phyloP scores from a whole-genome alignment of 352 stramenopile species.

The Phytophthora cactorum region DNA sequence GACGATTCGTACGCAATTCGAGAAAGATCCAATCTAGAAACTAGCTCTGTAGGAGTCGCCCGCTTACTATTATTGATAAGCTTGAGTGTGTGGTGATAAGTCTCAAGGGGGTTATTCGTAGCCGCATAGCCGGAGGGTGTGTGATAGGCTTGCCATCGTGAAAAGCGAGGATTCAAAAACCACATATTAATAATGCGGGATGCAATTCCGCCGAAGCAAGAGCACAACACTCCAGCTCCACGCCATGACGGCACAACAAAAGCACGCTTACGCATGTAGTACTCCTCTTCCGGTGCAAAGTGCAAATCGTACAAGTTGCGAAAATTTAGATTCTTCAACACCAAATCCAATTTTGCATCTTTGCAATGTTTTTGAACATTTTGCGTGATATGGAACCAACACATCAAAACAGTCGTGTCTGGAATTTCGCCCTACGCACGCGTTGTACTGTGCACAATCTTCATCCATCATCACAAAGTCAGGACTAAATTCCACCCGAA shows the following conservation, averaged over 20 bases:
- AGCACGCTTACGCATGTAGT: neutral
- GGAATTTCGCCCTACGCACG: neutral
- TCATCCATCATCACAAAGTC: conserved; percentile 2
- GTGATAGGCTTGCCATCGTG: neutral
- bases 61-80: neutral
- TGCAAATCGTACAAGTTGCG: conserved; percentile 6
- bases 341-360: neutral
- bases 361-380: neutral
- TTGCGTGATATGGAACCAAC: conserved; percentile 3
- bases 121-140: neutral
- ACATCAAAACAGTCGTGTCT: neutral
- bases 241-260: neutral
- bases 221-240: neutral
- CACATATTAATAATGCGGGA: neutral
- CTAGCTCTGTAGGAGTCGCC: neutral
- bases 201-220: neutral
- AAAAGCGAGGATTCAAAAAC: neutral
- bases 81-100: neutral
- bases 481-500: neutral
- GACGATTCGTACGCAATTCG: neutral
- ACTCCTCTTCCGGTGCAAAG: neutral
- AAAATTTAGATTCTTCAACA: neutral
- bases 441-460: neutral
- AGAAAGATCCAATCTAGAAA: neutral
- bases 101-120: neutral